These are phyloP conservation scores for Lactarius quietus DNA, from an alignment of 768 basidiomycete species.

Conservation along the genomic window DNA sequence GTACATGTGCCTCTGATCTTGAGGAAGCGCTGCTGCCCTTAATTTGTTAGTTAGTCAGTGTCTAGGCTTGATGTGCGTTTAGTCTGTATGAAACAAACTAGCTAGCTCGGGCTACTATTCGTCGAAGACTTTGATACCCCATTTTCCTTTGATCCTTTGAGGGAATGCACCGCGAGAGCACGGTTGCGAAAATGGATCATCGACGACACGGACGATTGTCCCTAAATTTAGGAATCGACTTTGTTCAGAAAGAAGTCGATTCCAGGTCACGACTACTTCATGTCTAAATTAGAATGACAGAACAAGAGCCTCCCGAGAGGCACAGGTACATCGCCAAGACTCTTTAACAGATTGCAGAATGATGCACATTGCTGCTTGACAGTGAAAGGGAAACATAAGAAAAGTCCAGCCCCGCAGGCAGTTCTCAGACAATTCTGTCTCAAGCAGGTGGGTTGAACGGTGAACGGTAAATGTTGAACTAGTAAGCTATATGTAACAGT, in stretches of 20 bases:
- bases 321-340: no score
- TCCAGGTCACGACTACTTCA: background rate
- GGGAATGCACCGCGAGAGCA: no score
- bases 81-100: background rate
- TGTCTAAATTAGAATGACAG: background rate
- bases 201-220: background rate
- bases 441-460: background rate
- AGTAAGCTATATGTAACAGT: constrained; percentile 17
- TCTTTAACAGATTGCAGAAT: no score
- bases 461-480: background rate
- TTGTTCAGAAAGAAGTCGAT: background rate
- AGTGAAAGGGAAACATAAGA: background rate
- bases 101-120: no score
- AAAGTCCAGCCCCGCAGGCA: background rate
- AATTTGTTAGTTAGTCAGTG: background rate
- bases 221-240: background rate
- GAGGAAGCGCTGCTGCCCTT: background rate
- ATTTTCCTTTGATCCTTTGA: background rate
- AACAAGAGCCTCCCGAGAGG: background rate
- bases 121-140: background rate
- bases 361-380: background rate
- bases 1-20: constrained; percentile 5
- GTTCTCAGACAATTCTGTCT: background rate
- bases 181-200: background rate
- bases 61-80: no score